Conservation (phyloP, 768 basidiomycete species). For the Boletus pseudo-olivaceus region DNA sequence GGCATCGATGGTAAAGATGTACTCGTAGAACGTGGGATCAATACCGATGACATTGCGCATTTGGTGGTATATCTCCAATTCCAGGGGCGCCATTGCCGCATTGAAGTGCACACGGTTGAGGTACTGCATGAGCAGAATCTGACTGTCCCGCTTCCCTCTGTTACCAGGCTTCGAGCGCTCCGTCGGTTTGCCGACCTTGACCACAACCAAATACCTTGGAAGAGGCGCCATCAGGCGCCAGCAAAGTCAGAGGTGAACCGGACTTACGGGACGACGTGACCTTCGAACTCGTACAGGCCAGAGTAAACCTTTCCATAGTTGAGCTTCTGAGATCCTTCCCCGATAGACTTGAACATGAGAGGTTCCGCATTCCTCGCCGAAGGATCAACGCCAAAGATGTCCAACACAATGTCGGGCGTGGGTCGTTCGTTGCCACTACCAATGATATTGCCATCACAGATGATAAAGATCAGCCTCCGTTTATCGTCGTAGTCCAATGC, state of each 20-base stretch:
- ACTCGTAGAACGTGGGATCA: slow-evolving; percentile 73
- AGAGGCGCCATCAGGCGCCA: neutral
- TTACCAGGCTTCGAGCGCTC: slow-evolving; percentile 65
- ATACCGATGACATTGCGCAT: slow-evolving; percentile 74
- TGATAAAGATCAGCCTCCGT: slow-evolving; percentile 61
- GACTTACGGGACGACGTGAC: slow-evolving; percentile 63
- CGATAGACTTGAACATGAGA: slow-evolving; percentile 64
- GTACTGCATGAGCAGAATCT: slow-evolving; percentile 62
- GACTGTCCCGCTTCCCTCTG: slow-evolving; percentile 67
- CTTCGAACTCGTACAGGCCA: slow-evolving; percentile 66
- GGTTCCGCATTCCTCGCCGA: slow-evolving; percentile 61
- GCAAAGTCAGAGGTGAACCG: neutral
- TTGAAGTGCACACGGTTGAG: slow-evolving; percentile 69
- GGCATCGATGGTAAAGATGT: slow-evolving; percentile 69
- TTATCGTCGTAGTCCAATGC: slow-evolving; percentile 68
- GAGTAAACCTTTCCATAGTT: slow-evolving; percentile 73
- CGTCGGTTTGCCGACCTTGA: slow-evolving; percentile 66
- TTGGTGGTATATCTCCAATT: slow-evolving; percentile 70
- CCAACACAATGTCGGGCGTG: slow-evolving; percentile 63
- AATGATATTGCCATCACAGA: slow-evolving; percentile 71
- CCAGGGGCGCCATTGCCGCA: slow-evolving; percentile 60
- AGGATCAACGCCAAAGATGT: slow-evolving; percentile 65
- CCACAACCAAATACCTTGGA: slow-evolving; percentile 53
- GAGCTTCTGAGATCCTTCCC: slow-evolving; percentile 62
- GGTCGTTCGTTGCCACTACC: slow-evolving; percentile 65